phyloP scores from a whole-genome alignment of 768 basidiomycete genomes.

The Cystobasidium tubakii region DNA sequence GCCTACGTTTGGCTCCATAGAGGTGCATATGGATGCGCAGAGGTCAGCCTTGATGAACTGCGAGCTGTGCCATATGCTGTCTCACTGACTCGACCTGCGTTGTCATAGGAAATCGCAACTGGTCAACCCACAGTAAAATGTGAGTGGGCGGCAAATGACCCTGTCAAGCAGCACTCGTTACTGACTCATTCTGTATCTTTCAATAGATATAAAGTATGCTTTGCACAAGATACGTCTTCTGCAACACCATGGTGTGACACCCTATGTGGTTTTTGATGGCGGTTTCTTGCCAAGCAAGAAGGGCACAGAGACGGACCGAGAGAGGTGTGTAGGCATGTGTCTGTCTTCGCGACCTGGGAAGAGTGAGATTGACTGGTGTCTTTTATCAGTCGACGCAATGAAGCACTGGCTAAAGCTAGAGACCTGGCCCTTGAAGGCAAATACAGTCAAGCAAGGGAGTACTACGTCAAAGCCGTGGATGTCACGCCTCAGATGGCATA shows the following conservation, averaged over 20 bases:
- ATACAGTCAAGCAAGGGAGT: constrained; percentile 73
- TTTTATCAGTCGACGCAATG: constrained; percentile 57
- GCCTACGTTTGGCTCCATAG: constrained; percentile 89
- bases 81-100: no score
- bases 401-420: constrained; percentile 68
- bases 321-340: constrained; percentile 49
- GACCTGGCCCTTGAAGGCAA: constrained; percentile 70
- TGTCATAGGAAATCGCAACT: constrained; percentile 67
- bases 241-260: constrained; percentile 72
- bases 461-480: constrained; percentile 83
- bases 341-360: no score
- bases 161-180: not conserved
- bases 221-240: constrained; percentile 87
- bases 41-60: not conserved
- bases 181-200: not conserved
- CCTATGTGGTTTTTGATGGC: constrained; percentile 93
- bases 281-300: constrained; percentile 91
- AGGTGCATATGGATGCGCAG: constrained; percentile 70
- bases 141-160: not conserved
- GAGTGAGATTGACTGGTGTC: not conserved
- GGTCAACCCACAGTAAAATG: constrained; percentile 77
- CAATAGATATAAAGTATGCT: constrained; percentile 89
- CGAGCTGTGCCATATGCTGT: not conserved
- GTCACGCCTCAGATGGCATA: constrained; percentile 96
- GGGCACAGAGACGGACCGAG: constrained; percentile 75